These are phyloP conservation scores for Pythium rishiriense DNA, from an alignment of 352 stramenopile species.

Conservation along the genomic window DNA sequence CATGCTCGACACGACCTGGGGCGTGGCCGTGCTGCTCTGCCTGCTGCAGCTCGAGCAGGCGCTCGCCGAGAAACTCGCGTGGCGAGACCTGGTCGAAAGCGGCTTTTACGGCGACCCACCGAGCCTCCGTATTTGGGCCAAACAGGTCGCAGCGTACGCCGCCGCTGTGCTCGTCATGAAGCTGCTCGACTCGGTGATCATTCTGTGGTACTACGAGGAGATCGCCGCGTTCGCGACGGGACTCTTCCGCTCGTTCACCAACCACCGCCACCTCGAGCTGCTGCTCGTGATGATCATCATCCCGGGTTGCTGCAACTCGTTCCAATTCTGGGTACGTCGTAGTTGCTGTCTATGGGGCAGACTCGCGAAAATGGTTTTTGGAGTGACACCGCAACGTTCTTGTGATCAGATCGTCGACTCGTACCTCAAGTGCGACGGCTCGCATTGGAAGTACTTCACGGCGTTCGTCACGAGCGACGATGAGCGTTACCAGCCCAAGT, in stretches of 20 bases:
- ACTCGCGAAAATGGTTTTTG: not conserved
- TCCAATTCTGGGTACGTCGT: conserved; percentile 71
- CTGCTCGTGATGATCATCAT: conserved; percentile 80
- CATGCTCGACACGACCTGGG: conserved; percentile 64
- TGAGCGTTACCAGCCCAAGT: conserved; percentile 27
- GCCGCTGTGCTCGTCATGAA: conserved; percentile 57
- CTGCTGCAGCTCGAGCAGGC: conserved; percentile 46
- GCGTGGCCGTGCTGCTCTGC: conserved; percentile 45
- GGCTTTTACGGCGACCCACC: conserved; percentile 74
- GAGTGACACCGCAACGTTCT: conserved; percentile 3
- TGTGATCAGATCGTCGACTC: conserved; percentile 53
- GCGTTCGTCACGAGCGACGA: conserved; percentile 27
- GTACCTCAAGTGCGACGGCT: conserved; percentile 51
- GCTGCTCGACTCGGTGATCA: conserved; percentile 37
- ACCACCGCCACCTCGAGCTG: conserved; percentile 70
- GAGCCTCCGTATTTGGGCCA: conserved; percentile 52
- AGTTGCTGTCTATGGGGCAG: not conserved
- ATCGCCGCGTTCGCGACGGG: conserved; percentile 45
- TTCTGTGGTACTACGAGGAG: conserved; percentile 44
- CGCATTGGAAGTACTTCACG: conserved; percentile 44
- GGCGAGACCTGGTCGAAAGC: conserved; percentile 45
- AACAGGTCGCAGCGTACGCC: conserved; percentile 53
- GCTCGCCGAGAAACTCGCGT: conserved; percentile 34
- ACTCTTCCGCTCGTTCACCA: conserved; percentile 52
- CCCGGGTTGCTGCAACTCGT: conserved; percentile 61